These are phyloP conservation scores for Neckera pumila DNA, from an alignment of 225 moss, liverwort and hornwort genomes.

Conservation along the genomic window DNA sequence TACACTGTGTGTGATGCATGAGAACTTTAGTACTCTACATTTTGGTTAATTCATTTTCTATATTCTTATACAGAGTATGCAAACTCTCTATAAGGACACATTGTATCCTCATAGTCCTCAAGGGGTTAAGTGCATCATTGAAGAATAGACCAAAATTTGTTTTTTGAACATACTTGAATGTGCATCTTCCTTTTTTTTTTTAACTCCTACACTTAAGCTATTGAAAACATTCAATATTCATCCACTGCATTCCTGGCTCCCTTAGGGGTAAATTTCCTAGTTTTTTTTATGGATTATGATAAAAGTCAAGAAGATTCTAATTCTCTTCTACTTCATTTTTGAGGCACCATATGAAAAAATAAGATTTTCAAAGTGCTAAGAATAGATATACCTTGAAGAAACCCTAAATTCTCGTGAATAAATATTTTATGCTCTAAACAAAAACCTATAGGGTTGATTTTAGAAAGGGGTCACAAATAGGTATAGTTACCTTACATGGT, in stretches of 20 bases:
- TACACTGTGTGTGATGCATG: too few relatives aligned
- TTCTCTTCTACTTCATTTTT: background rate
- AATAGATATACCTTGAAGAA: background rate
- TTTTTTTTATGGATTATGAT: background rate
- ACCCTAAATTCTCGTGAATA: accelerated
- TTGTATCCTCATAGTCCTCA: too few relatives aligned
- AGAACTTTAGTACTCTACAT: too few relatives aligned
- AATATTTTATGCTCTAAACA: accelerated
- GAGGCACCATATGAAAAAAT: accelerated
- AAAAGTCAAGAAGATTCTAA: background rate
- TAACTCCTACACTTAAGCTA: accelerated
- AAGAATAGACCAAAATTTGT: background rate
- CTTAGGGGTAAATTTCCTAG: accelerated
- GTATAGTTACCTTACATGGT: background rate
- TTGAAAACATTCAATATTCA: background rate
- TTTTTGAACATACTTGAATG: background rate
- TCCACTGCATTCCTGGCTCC: accelerated
- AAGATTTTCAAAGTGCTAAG: background rate
- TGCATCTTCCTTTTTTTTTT: accelerated
- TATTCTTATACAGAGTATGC: too few relatives aligned
- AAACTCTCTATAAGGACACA: too few relatives aligned
- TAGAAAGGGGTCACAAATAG: background rate
- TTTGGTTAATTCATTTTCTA: too few relatives aligned
- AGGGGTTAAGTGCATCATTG: accelerated
- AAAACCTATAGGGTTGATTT: accelerated